These are phyloP conservation scores for Chalciporus piperatus DNA, from an alignment of 768 basidiomycete species.

Conservation along the genomic window DNA sequence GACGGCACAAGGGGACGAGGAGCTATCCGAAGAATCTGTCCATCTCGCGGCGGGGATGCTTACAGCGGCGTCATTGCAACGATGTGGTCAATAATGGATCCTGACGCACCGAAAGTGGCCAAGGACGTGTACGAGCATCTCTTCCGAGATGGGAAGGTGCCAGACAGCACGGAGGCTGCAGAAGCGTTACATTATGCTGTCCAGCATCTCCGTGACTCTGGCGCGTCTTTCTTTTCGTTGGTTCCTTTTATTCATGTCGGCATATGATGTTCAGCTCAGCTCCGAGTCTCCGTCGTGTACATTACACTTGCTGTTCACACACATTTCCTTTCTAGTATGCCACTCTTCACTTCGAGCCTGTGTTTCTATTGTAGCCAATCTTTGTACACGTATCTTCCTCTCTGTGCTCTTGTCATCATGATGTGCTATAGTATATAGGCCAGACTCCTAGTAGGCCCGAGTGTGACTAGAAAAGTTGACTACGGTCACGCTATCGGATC, in stretches of 20 bases:
- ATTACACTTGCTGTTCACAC: too few species aligned
- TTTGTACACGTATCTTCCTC: too few species aligned
- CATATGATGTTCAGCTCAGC: too few species aligned
- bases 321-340: too few species aligned
- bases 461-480: too few species aligned
- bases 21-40: conserved; percentile 28
- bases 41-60: conserved; percentile 43
- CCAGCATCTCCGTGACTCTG: neutral
- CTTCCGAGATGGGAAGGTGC: neutral
- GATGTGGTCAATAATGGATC: conserved; percentile 41
- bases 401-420: too few species aligned
- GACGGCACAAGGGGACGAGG: conserved; percentile 27
- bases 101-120: conserved; percentile 32
- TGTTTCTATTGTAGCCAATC: too few species aligned
- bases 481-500: too few species aligned
- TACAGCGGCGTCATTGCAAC: conserved; percentile 36
- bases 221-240: neutral
- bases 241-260: neutral
- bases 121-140: conserved; percentile 24
- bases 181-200: neutral
- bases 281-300: too few species aligned
- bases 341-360: too few species aligned
- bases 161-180: neutral
- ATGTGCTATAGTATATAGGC: too few species aligned
- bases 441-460: too few species aligned